Base-by-base conservation (phyloP, 164 flowering plant species). In the Cinnamomum chago region DNA sequence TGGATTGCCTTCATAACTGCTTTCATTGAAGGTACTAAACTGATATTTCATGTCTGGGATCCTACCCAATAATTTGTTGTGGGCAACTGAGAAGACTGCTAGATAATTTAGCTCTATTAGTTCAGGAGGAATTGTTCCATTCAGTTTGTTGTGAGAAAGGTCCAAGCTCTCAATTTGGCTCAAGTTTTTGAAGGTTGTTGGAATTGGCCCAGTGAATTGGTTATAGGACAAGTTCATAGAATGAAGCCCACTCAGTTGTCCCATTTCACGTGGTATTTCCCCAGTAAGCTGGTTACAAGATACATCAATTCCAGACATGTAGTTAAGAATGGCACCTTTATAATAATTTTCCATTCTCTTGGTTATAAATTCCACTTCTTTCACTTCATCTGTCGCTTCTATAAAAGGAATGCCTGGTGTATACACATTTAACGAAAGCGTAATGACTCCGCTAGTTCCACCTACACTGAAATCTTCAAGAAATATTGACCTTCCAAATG, bases 141-240 rank as follows among this genome's bases (percentile, higher is more conserved):
- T 73, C 75, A 79, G 47, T 22, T 24, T 65, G 65, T 79, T 82
- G 73, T 75, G 65, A 23, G 82, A 82, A 67, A 79, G 75, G 67
- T 82, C 82, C 60, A 82, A 58, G 25, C 79, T 75, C 58, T 82
- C 84, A 11, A 79, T 70, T 9, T 58, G 14, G 24, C 25, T 22
- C 11, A 82, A 70, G n/a, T 77, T 74, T 0, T 72, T 71, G 17
- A 79, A 76, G 30, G 70, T 65, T 14, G 3, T 3, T 5, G 81
- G 81, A 1, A 76, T 79, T 15, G 73, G 13, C 18, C 81, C 81
- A 2, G 27, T 30, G 3, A 76, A 50, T 17, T 50, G 20, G 20
- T 82, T 79, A 67, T 79, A 73, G 1, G 82, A 77, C 11, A 79
- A 55, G 72, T 82, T 75, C 33, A 82, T 14, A 1, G 33, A 28